These are phyloP conservation scores for Ceratobasidium sp. DNA, from an alignment of 1,284 basidiomycete genomes.

Conservation along the genomic window DNA sequence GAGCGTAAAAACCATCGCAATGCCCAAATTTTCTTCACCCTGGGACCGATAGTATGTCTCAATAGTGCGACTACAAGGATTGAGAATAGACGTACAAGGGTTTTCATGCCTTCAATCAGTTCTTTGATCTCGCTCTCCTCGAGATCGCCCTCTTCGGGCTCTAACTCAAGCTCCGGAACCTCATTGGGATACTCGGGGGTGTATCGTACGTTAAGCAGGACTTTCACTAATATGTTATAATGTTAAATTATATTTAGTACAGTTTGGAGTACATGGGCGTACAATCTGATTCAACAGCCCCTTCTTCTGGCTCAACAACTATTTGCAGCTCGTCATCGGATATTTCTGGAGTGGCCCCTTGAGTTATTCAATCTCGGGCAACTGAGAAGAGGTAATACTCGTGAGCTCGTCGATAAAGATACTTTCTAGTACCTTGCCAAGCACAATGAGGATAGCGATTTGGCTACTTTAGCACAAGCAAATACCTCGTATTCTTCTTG, in stretches of 20 bases:
- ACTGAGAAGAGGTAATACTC: conserved; percentile 67
- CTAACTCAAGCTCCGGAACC: conserved; percentile 78
- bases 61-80: not conserved
- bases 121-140: conserved; percentile 66
- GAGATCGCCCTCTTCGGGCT: conserved; percentile 74
- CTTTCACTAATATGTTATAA: conserved; percentile 66
- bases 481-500: conserved; percentile 89
- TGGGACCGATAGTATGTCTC: conserved; percentile 52
- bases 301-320: conserved; percentile 88
- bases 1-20: conserved; percentile 98
- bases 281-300: conserved; percentile 42
- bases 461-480: conserved; percentile 31
- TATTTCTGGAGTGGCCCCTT: conserved; percentile 69
- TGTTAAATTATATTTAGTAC: conserved; percentile 35
- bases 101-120: conserved; percentile 69
- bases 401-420: conserved; percentile 95
- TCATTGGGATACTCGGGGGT: conserved; percentile 77
- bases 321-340: conserved; percentile 86
- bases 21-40: conserved; percentile 92
- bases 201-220: conserved; percentile 77
- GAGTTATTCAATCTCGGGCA: conserved; percentile 60
- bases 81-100: conserved; percentile 64
- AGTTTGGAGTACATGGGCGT: not conserved
- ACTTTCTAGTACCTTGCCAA: conserved; percentile 84
- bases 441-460: conserved; percentile 32